Percentiles rank a stretch among this genome's conserved stretches.
phyloP scores from a whole-genome alignment of 169 alveolate genomes.

The Plasmodium gonderi region DNA sequence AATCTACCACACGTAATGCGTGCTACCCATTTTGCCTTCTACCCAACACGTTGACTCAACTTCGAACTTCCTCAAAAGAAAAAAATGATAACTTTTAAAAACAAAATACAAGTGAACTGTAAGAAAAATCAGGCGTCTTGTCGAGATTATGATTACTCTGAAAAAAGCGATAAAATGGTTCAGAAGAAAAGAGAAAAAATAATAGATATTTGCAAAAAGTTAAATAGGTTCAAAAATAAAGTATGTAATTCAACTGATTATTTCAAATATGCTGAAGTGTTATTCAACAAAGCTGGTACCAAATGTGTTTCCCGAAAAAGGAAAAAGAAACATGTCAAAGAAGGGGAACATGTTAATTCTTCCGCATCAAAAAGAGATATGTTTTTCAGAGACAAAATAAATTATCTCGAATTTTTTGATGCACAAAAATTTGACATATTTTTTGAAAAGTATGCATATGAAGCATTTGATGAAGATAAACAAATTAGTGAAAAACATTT shows the following conservation, averaged over 20 bases:
- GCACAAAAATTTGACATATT: neutral
- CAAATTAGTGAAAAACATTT: neutral
- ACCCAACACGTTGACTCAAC: neutral
- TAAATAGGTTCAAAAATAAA: constrained; percentile 9
- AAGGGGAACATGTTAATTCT: neutral
- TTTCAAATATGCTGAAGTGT: constrained; percentile 48
- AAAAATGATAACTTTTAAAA: neutral
- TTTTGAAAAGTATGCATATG: constrained; percentile 28
- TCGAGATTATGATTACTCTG: neutral
- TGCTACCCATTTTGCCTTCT: neutral
- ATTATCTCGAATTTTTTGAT: constrained; percentile 20
- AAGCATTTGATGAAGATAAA: neutral
- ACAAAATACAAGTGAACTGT: neutral
- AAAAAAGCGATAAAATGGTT: neutral
- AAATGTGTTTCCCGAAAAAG: constrained; percentile 21
- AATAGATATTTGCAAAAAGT: constrained; percentile 25
- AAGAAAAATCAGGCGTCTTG: neutral
- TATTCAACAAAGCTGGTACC: constrained; percentile 42
- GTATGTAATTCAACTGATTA: constrained; percentile 17
- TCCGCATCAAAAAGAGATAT: neutral
- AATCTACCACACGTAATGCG: neutral
- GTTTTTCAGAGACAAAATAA: constrained; percentile 26
- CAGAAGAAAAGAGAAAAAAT: constrained; percentile 35
- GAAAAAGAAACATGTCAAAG: neutral
- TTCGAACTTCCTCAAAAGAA: neutral